These are phyloP conservation scores for Cucurbita maxima DNA, from an alignment of 306 rosid species.

Conservation along the genomic window DNA sequence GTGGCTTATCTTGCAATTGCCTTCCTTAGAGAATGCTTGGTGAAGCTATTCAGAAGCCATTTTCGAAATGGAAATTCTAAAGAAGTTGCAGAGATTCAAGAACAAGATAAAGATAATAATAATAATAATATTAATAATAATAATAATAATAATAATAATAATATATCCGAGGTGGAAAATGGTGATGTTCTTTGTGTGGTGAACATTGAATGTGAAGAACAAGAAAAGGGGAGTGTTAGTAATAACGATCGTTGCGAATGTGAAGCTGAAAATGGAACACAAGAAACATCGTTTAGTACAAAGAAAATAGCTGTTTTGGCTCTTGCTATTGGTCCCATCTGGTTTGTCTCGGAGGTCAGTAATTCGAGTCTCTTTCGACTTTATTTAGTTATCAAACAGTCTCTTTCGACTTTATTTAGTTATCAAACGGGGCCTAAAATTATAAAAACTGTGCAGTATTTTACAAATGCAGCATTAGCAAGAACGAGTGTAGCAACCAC, in stretches of 20 bases:
- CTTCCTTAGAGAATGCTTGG: slow-evolving; percentile 1
- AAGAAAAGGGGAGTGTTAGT: neutral
- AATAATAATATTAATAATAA: neutral
- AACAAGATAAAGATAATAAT: neutral
- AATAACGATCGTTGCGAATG: neutral
- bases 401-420: no score
- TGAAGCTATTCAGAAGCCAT: neutral
- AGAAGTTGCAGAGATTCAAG: neutral
- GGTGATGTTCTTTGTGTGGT: neutral
- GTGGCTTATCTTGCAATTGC: slow-evolving; percentile 18
- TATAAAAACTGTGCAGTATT: slow-evolving; percentile 3
- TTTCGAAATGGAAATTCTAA: neutral
- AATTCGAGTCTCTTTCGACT: no score
- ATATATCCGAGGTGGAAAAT: neutral
- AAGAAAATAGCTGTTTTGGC: slow-evolving; percentile 7
- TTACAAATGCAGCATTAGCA: slow-evolving; percentile 13
- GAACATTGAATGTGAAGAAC: neutral
- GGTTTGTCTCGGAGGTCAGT: slow-evolving; percentile 15
- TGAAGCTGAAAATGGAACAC: neutral
- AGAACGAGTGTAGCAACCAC: slow-evolving; percentile 14
- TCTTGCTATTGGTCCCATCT: slow-evolving; percentile 11
- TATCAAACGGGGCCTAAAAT: no score
- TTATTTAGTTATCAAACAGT: no score
- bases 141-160: neutral
- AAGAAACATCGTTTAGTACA: neutral